phyloP scores from a whole-genome alignment of 768 basidiomycete genomes.

The Lactarius indigo region DNA sequence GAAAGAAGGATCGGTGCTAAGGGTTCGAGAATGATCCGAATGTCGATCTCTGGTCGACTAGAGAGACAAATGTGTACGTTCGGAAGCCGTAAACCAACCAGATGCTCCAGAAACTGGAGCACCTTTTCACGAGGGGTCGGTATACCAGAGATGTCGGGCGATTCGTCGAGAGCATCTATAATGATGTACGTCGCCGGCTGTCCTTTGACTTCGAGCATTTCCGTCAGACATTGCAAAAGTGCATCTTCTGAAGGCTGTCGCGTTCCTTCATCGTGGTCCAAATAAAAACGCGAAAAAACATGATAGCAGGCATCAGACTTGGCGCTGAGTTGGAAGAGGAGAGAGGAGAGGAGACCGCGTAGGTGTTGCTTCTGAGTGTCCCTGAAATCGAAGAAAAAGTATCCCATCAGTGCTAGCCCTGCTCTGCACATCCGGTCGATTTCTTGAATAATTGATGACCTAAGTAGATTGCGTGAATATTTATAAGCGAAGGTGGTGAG shows the following conservation, averaged over 20 bases:
- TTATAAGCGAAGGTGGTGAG: neutral
- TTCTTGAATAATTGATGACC: conserved; percentile 8
- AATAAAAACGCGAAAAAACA: neutral
- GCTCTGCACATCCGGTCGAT: neutral
- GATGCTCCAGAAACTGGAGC: neutral
- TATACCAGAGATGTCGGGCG: too few species aligned
- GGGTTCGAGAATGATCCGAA: neutral
- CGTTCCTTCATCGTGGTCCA: neutral
- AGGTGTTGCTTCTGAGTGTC: too few species aligned
- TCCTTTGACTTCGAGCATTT: neutral
- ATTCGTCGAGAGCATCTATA: too few species aligned
- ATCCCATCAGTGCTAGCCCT: neutral
- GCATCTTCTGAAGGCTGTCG: neutral
- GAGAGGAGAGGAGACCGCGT: too few species aligned
- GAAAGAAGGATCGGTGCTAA: neutral
- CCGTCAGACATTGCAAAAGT: neutral
- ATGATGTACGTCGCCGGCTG: too few species aligned
- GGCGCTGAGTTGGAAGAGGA: too few species aligned
- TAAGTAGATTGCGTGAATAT: neutral
- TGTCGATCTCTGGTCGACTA: too few species aligned
- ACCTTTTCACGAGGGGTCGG: neutral
- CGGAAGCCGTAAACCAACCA: neutral
- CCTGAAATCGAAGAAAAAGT: too few species aligned
- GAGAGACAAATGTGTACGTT: conserved; percentile 2
- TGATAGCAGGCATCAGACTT: too few species aligned